Percentiles rank a stretch among this genome's conserved stretches.
phyloP scores from a whole-genome alignment of 441 rosid species.

The Daphne laureola region DNA sequence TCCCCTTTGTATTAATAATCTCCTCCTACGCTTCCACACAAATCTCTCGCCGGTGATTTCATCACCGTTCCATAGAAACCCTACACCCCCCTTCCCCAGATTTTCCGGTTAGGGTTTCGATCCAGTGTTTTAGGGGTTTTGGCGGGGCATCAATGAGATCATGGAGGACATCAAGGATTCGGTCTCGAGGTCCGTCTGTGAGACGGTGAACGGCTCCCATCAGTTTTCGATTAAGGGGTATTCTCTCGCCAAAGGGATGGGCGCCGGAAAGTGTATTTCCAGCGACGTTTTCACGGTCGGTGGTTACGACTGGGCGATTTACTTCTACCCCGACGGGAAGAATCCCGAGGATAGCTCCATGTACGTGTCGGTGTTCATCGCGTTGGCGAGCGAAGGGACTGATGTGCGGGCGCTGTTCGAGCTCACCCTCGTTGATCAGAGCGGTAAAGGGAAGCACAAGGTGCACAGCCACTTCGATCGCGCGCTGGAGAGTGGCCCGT shows the following conservation, averaged over 20 bases:
- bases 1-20: no score
- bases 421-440: constrained; percentile 70
- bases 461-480: constrained; percentile 77
- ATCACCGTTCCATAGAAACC: not conserved
- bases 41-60: not conserved
- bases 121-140: not conserved
- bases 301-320: constrained; percentile 69
- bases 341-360: constrained; percentile 51
- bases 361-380: constrained; percentile 65
- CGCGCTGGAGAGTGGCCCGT: constrained; percentile 71
- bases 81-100: not conserved
- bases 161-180: constrained; percentile 28
- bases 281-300: constrained; percentile 64
- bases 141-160: constrained; percentile 13
- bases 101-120: not conserved
- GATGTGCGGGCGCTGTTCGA: constrained; percentile 79
- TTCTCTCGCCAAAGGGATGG: constrained; percentile 61
- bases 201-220: constrained; percentile 69
- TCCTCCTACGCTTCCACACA: no score
- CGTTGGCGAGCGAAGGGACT: constrained; percentile 65
- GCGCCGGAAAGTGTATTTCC: constrained; percentile 51
- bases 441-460: constrained; percentile 67
- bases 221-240: constrained; percentile 57
- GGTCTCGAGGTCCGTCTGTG: constrained; percentile 46
- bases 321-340: constrained; percentile 74